phyloP scores from a whole-genome alignment of 164 flowering plant species.

The Magnolia sinica region DNA sequence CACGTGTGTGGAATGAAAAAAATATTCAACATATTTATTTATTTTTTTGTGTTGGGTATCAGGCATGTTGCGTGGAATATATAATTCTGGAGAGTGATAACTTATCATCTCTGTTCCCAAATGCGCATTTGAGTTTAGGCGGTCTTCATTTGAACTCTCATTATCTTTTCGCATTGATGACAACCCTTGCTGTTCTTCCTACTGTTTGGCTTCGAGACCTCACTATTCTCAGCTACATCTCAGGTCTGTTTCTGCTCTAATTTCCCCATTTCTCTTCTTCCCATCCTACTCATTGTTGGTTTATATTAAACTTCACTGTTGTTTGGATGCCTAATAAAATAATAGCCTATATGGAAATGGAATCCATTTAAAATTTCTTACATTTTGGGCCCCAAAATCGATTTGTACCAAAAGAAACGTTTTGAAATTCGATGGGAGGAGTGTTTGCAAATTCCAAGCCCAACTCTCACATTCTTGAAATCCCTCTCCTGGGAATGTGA shows the following conservation, averaged over 20 bases:
- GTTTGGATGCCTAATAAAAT: neutral
- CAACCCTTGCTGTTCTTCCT: constrained; percentile 83
- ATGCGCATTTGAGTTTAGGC: constrained; percentile 71
- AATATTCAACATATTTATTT: too few relatives aligned
- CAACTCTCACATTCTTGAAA: too few relatives aligned
- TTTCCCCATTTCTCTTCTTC: neutral
- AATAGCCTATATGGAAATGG: too few relatives aligned
- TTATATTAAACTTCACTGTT: too few relatives aligned
- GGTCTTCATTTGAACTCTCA: constrained; percentile 48
- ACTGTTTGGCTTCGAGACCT: constrained; percentile 89
- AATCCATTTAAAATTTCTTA: too few relatives aligned
- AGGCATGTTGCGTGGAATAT: constrained; percentile 93
- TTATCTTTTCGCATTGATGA: constrained; percentile 67
- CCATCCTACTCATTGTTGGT: neutral
- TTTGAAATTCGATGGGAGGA: too few relatives aligned
- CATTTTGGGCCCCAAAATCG: too few relatives aligned
- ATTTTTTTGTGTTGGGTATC: constrained; percentile 8
- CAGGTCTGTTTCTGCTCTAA: constrained; percentile 44
- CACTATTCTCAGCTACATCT: constrained; percentile 81
- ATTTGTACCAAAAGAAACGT: too few relatives aligned
- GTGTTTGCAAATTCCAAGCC: too few relatives aligned
- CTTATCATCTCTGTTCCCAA: constrained; percentile 83
- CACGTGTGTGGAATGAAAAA: too few relatives aligned
- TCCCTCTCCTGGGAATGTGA: too few relatives aligned
- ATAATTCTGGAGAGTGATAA: constrained; percentile 95